phyloP scores from a whole-genome alignment of 2,329 filamentous ascomycete genomes.

The Hypoxylon sp. region DNA sequence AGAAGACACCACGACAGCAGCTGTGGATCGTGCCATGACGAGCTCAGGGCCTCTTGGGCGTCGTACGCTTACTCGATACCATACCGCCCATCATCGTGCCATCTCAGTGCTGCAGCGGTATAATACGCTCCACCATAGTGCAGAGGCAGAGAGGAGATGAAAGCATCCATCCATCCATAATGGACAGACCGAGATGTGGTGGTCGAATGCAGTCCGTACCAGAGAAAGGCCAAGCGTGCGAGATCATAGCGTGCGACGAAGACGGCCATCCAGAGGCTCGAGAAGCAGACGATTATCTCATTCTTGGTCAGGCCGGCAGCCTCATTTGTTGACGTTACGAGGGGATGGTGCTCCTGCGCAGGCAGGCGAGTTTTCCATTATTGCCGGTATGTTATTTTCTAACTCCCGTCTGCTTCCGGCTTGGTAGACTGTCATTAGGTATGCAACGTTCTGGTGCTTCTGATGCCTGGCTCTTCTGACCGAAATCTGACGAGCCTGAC shows the following conservation, averaged over 20 bases:
- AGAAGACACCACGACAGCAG: too few relatives aligned
- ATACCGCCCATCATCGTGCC: neutral
- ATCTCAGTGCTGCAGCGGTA: neutral
- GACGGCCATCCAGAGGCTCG: too few relatives aligned
- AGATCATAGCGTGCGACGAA: constrained; percentile 18
- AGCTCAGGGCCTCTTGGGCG: constrained; percentile 3
- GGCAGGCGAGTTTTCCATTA: too few relatives aligned
- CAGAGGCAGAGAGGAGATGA: neutral
- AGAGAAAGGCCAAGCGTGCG: neutral
- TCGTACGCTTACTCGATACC: constrained; percentile 5
- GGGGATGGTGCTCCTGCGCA: neutral
- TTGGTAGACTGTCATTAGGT: too few relatives aligned
- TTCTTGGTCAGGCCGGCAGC: neutral
- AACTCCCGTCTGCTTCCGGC: too few relatives aligned
- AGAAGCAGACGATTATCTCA: too few relatives aligned
- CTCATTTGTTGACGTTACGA: neutral
- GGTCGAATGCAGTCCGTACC: neutral
- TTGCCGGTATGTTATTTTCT: too few relatives aligned
- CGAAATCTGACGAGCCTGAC: too few relatives aligned
- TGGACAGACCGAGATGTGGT: neutral
- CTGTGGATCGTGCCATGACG: neutral
- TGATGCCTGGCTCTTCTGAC: too few relatives aligned
- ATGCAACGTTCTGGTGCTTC: too few relatives aligned
- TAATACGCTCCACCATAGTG: constrained; percentile 3
- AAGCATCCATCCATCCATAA: neutral